Conservation (phyloP, 306 rosid species). For the Ormosia semicastrata region DNA sequence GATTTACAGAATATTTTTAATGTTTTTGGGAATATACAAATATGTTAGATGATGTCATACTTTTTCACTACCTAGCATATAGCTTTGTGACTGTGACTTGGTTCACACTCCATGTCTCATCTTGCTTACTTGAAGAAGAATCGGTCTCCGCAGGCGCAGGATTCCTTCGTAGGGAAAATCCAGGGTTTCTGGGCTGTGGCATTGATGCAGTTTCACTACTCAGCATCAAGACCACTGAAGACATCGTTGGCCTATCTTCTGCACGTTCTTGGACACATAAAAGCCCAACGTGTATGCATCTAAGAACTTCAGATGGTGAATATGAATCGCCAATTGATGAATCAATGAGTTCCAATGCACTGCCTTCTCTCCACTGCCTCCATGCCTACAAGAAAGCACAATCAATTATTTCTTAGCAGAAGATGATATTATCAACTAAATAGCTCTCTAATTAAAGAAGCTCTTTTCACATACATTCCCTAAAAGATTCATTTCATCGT, state of each 20-base stretch:
- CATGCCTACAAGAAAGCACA: slow-evolving; percentile 42
- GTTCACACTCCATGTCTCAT: slow-evolving; percentile 49
- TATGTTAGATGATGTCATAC: slow-evolving; percentile 7
- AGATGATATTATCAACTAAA: slow-evolving; percentile 15
- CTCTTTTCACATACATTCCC: slow-evolving; percentile 44
- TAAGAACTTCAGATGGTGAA: slow-evolving; percentile 42
- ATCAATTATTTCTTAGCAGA: neutral
- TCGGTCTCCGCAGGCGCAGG: slow-evolving; percentile 36
- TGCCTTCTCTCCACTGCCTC: slow-evolving; percentile 56
- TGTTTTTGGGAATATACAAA: slow-evolving; percentile 25
- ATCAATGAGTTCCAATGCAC: slow-evolving; percentile 50
- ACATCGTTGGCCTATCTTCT: slow-evolving; percentile 42
- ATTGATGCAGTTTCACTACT: slow-evolving; percentile 52
- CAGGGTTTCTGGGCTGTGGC: slow-evolving; percentile 60
- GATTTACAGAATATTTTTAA: neutral
- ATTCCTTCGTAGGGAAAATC: slow-evolving; percentile 48
- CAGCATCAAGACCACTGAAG: slow-evolving; percentile 53
- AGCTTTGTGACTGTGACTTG: slow-evolving; percentile 56
- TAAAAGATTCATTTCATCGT: slow-evolving; percentile 53
- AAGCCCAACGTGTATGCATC: slow-evolving; percentile 60
- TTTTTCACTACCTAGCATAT: slow-evolving; percentile 47
- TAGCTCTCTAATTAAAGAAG: slow-evolving; percentile 12
- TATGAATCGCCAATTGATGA: slow-evolving; percentile 37
- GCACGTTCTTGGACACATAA: slow-evolving; percentile 42
- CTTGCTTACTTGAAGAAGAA: slow-evolving; percentile 51